Base-by-base conservation (phyloP, 306 rosid genomes). In the Oxytropis ochrocephala region DNA sequence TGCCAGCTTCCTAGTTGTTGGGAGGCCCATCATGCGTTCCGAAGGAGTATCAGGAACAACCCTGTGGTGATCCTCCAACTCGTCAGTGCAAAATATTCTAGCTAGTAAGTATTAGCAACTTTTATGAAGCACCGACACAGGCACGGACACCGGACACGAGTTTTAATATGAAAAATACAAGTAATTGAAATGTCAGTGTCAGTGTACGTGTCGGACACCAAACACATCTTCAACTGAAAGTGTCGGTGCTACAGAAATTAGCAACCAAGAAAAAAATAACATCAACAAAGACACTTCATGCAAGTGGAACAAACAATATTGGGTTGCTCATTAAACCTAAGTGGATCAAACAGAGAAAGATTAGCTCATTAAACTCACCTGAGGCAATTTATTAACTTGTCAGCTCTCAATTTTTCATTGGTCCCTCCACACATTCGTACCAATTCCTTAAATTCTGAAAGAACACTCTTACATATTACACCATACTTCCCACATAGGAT, bases 391-490 rank as follows among this genome's bases (percentile, higher is more conserved):
- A 88, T 83, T 72, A 94, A 80, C 33, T 74, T 80, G 48, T 82
- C 81, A 73, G 97, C 90, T 78, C 96, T 84, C 61, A 78, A 84
- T 69, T 88, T 90, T 78, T 94, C 98, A 42, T 80, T 79, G 52
- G 90, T 86, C 61, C 98, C 98, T 74, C 98, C 98, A 69, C 93
- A 90, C 96, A 90, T 88, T 17, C 46, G 38, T 18, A 88, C 85
- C 69, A 94, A 81, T 69, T 88, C 88, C 84, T 84, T 85, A 84
- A 94, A 88, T 80, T 90, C 98, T 44, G 72, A 72, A 67, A 50
- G 88, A 78, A 85, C 97, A 77, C 87, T 77, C 70, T 84, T 84
- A 80, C 98, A 90, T 51, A 90, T 85, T 69, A 94, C 81, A 55
- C 94, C 96, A 72, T 48, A 72, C 88, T 85, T 94, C 30, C 90